Evolutionary conservation across 495 filamentous ascomycete genomes (phyloP), one percentile per base, ranked within the genome.

Genomic region (Antarctomyces pellizariae): DNA sequence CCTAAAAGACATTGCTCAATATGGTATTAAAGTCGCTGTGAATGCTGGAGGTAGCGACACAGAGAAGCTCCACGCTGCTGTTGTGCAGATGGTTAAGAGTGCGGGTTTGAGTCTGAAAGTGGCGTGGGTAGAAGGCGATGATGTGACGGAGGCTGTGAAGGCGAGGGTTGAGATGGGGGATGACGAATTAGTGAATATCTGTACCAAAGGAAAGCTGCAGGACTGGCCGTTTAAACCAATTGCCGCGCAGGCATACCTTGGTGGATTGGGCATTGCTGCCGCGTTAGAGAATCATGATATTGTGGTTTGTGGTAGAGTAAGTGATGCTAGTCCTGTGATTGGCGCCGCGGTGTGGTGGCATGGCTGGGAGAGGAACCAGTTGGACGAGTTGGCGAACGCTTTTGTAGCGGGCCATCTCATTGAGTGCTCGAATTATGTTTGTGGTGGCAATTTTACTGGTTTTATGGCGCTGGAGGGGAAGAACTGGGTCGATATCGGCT

Each of bases 11-110:
- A 36, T 70, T 23, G 54, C 61, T 0, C 53, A 52, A 25, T 30
- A 64, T 31, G 34, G 47, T 0, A 67, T 68, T 37, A 64, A 60
- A 32, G 25, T 70, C 5, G 62, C 57, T 8, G 62, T 64, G 28
- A 70, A 70, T 49, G 64, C 62, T 16, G 64, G 64, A 0, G 60
- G 56, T 4, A 41, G 47, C 0, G 60, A 66, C 36, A 59, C 58
- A 0, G 36, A 57, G 38, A 45, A 43, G 10, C 45, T 67, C 1
- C 48, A 52, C 22, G 39, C 59, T 13, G 56, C 44, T 10, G 55
- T 67, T 0, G 40, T 33, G 11, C 24, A 19, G 8, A 3, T 2
- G 22, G 18, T 23, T 12, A 22, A 10, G 9, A 25, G 25, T 5
- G 9, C 16, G 4, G 18, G 19, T 3, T 14, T 23, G 2, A 11